These are phyloP conservation scores for Daldinia loculata DNA, from an alignment of 495 filamentous ascomycete species.

Conservation along the genomic window DNA sequence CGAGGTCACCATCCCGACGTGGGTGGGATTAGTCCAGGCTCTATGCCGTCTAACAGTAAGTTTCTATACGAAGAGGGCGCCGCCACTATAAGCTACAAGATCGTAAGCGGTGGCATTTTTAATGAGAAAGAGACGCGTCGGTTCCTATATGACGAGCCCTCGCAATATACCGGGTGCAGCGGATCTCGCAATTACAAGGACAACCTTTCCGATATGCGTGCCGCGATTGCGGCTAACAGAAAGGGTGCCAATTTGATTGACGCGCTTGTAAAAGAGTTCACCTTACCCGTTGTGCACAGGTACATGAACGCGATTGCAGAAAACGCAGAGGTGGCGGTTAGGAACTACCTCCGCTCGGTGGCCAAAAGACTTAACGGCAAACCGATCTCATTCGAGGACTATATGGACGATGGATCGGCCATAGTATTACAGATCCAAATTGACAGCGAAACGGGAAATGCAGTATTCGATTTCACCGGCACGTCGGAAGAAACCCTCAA, in stretches of 20 bases:
- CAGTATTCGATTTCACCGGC: conserved; percentile 67
- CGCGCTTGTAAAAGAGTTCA: conserved; percentile 82
- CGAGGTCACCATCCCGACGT: conserved; percentile 96
- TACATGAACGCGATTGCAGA: conserved; percentile 90
- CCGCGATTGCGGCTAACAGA: conserved; percentile 90
- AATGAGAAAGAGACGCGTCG: conserved; percentile 86
- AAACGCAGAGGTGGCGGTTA: conserved; percentile 80
- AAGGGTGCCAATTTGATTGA: conserved; percentile 90
- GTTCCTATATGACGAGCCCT: conserved; percentile 79
- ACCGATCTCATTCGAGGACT: conserved; percentile 53
- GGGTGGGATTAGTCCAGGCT: conserved; percentile 89
- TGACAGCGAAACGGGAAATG: conserved; percentile 74
- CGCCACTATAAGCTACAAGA: conserved; percentile 86
- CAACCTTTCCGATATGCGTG: conserved; percentile 93
- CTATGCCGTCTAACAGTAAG: conserved; percentile 90
- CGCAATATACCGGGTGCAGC: conserved; percentile 80
- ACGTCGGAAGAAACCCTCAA: conserved; percentile 82
- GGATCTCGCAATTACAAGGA: conserved; percentile 88
- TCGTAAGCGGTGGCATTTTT: conserved; percentile 86
- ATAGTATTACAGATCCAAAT: conserved; percentile 76
- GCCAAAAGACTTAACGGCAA: conserved; percentile 67
- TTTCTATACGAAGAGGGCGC: conserved; percentile 94
- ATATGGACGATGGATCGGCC: conserved; percentile 82
- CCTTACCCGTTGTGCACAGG: conserved; percentile 83
- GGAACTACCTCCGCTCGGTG: conserved; percentile 74